Evolutionary conservation across 192 early-diverging fungal genomes (phyloP).

Genomic region (Umbelopsis sp.): DNA sequence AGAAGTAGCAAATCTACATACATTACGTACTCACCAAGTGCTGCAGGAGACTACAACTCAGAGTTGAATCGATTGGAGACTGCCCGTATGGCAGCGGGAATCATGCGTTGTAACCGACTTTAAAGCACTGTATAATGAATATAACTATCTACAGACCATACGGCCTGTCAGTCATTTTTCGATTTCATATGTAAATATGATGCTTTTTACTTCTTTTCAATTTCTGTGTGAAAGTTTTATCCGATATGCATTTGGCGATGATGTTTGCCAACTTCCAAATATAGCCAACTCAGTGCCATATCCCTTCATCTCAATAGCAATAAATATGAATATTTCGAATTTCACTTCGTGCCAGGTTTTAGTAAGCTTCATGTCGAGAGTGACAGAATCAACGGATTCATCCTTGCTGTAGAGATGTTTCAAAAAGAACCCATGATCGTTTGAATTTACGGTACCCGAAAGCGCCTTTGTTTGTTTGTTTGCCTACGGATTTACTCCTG

Average conservation of each 20-base stretch:
- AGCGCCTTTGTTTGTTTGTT: too few relatives aligned
- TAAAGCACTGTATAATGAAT: neutral
- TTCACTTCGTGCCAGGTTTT: too few relatives aligned
- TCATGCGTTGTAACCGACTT: conserved; percentile 8
- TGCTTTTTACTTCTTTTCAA: neutral
- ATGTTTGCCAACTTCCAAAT: neutral
- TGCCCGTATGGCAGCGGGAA: conserved; percentile 6
- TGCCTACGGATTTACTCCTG: too few relatives aligned
- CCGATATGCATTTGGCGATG: neutral
- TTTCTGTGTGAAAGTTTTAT: too few relatives aligned
- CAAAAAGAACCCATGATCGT: too few relatives aligned
- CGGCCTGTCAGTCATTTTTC: neutral
- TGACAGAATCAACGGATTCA: too few relatives aligned
- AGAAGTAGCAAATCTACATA: conserved; percentile 9
- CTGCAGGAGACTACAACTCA: neutral
- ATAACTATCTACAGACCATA: neutral
- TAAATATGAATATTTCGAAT: too few relatives aligned
- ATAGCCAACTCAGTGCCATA: too few relatives aligned
- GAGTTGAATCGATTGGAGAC: conserved; percentile 1
- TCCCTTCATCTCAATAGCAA: too few relatives aligned
- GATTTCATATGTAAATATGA: neutral
- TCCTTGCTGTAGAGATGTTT: too few relatives aligned
- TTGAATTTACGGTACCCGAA: too few relatives aligned
- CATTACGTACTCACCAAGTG: conserved; percentile 1
- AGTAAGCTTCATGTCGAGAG: too few relatives aligned